Percentiles rank a stretch among this genome's conserved stretches.
Evolutionary conservation across 805 yeast genomes (phyloP).

Genomic region (Candida koratica): DNA sequence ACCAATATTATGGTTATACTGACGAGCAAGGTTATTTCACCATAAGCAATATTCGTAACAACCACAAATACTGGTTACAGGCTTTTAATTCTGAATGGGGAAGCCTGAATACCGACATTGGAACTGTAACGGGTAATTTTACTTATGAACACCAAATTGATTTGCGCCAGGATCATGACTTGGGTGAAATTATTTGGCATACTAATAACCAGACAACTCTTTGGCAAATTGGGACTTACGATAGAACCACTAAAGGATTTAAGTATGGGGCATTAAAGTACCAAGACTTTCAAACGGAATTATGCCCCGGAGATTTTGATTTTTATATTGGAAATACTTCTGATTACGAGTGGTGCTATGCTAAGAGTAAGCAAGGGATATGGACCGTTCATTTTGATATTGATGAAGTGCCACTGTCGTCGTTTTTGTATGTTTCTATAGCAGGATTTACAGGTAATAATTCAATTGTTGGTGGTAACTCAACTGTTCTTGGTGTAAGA

Average conservation of each 20-base stretch:
- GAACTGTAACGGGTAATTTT: slow-evolving; percentile 8
- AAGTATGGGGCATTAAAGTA: slow-evolving; percentile 8
- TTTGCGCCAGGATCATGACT: neutral
- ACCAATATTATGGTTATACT: slow-evolving; percentile 13
- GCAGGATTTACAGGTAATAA: slow-evolving; percentile 12
- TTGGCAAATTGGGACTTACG: slow-evolving; percentile 15
- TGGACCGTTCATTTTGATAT: slow-evolving; percentile 11
- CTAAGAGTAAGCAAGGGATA: slow-evolving; percentile 11
- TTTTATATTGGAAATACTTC: slow-evolving; percentile 9
- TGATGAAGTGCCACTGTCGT: slow-evolving; percentile 3
- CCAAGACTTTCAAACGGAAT: slow-evolving; percentile 11
- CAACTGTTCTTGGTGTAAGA: slow-evolving; percentile 5
- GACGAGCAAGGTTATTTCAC: slow-evolving; percentile 13
- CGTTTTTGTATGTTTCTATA: slow-evolving; percentile 9
- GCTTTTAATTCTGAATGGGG: slow-evolving; percentile 13
- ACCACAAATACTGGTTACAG: slow-evolving; percentile 10
- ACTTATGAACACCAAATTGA: slow-evolving; percentile 1
- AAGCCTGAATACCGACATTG: slow-evolving; percentile 8
- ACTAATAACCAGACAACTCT: slow-evolving; percentile 6
- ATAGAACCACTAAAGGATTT: slow-evolving; percentile 14
- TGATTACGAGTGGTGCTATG: slow-evolving; percentile 10
- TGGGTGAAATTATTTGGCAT: slow-evolving; percentile 10
- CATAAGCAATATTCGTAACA: slow-evolving; percentile 8
- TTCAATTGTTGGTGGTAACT: slow-evolving; percentile 10
- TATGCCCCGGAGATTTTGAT: slow-evolving; percentile 11